These are phyloP conservation scores for Warburgia ugandensis DNA, from an alignment of 164 flowering plant species.

Conservation along the genomic window DNA sequence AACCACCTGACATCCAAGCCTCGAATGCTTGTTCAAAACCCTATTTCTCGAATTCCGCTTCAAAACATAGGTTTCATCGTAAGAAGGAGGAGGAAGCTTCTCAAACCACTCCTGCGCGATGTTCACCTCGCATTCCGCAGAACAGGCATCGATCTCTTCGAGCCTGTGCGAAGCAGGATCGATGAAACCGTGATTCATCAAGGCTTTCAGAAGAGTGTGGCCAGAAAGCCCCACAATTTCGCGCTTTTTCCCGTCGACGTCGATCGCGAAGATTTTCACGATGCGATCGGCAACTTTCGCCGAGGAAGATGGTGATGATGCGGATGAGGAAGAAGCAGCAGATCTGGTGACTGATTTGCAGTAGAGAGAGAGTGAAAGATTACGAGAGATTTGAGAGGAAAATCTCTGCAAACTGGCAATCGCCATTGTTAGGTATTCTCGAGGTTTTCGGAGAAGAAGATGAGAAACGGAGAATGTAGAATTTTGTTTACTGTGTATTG, in stretches of 20 bases:
- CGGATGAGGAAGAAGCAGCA: slow-evolving; percentile 22
- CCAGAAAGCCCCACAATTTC: slow-evolving; percentile 74
- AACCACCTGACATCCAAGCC: slow-evolving; percentile 92
- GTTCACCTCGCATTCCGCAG: slow-evolving; percentile 93
- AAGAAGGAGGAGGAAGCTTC: slow-evolving; percentile 60
- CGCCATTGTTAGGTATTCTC: slow-evolving; percentile 32
- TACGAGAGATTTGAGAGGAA: slow-evolving; percentile 32
- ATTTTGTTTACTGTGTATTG: not conserved
- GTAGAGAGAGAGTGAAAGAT: slow-evolving; percentile 9
- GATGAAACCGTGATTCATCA: slow-evolving; percentile 58
- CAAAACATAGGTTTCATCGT: slow-evolving; percentile 82
- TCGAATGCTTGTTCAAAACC: slow-evolving; percentile 71
- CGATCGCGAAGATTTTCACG: slow-evolving; percentile 79
- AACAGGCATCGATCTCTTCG: slow-evolving; percentile 96
- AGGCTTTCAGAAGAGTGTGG: slow-evolving; percentile 73
- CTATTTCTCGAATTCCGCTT: slow-evolving; percentile 49
- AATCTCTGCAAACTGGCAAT: slow-evolving; percentile 27
- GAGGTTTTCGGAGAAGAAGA: too few relatives aligned
- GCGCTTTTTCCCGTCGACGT: slow-evolving; percentile 64
- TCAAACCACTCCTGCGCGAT: slow-evolving; percentile 94
- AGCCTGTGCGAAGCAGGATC: slow-evolving; percentile 90
- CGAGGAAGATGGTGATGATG: slow-evolving; percentile 28
- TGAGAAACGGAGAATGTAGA: too few relatives aligned
- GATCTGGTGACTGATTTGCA: slow-evolving; percentile 28
- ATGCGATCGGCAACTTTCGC: slow-evolving; percentile 82